Evolutionary conservation across 768 basidiomycete species (phyloP).

Genomic region (Tubosaeta sp.): DNA sequence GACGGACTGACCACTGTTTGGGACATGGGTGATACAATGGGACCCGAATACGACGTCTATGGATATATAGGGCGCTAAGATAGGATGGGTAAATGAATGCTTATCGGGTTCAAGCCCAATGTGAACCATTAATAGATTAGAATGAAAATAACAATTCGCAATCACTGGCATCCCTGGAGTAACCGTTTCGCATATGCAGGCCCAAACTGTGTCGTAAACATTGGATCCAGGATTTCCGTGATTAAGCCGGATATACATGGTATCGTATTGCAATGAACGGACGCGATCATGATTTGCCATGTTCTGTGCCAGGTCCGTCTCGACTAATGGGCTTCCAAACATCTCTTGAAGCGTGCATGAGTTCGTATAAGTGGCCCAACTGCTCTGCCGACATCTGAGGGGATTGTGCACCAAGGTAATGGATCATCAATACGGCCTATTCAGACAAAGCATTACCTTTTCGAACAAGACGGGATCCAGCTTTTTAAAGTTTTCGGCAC

Average conservation of each 20-base stretch:
- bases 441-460: slow-evolving; percentile 46
- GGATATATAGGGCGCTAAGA: too few relatives aligned
- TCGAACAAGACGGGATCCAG: slow-evolving; percentile 71
- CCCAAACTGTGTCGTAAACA: neutral
- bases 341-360: slow-evolving; percentile 88
- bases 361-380: slow-evolving; percentile 87
- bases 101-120: too few relatives aligned
- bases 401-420: neutral
- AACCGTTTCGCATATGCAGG: neutral
- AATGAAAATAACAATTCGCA: too few relatives aligned
- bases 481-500: slow-evolving; percentile 49
- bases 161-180: too few relatives aligned
- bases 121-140: too few relatives aligned
- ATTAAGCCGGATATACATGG: neutral
- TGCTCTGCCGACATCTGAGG: slow-evolving; percentile 84
- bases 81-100: too few relatives aligned
- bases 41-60: too few relatives aligned
- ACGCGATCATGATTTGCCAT: slow-evolving; percentile 10
- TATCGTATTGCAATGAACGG: neutral
- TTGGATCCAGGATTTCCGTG: neutral
- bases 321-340: slow-evolving; percentile 65
- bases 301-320: slow-evolving; percentile 2
- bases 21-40: too few relatives aligned
- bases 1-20: slow-evolving; percentile 28
- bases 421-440: neutral